phyloP scores from a whole-genome alignment of 768 basidiomycete genomes.

The Pleurotus citrinopileatus region DNA sequence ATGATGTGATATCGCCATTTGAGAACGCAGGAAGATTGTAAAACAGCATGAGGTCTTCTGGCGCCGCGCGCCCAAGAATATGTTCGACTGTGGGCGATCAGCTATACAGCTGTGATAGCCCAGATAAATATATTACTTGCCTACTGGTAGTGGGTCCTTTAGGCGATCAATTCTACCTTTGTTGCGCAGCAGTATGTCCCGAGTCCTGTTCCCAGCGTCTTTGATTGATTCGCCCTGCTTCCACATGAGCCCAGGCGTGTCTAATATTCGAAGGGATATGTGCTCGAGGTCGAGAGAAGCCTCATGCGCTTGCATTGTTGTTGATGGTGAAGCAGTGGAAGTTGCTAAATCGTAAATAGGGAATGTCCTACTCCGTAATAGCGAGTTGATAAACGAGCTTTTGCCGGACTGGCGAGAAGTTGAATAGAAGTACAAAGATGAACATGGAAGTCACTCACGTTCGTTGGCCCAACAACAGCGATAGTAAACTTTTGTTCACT shows the following conservation, averaged over 20 bases:
- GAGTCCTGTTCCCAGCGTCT: conserved; percentile 42
- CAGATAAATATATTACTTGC: conserved; percentile 38
- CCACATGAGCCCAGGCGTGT: conserved; percentile 86
- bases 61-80: conserved; percentile 63
- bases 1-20: conserved; percentile 62
- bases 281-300: conserved; percentile 47
- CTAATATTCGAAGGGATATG: conserved; percentile 63
- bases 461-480: conserved; percentile 81
- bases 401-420: conserved; percentile 65
- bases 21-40: conserved; percentile 83
- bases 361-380: conserved; percentile 49
- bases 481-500: conserved; percentile 55
- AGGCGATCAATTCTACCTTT: conserved; percentile 82
- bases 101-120: conserved; percentile 14
- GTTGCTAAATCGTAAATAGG: conserved; percentile 57
- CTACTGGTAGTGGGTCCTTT: conserved; percentile 72
- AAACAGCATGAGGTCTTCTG: conserved; percentile 86
- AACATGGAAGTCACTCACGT: conserved; percentile 45
- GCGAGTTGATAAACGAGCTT: conserved; percentile 80
- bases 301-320: conserved; percentile 67
- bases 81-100: conserved; percentile 47
- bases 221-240: conserved; percentile 24
- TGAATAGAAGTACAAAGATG: conserved; percentile 6
- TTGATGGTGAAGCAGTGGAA: conserved; percentile 49
- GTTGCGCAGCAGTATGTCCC: conserved; percentile 76